These are phyloP conservation scores for Cryptosporidium bovis DNA, from an alignment of 169 alveolate genomes.

Conservation along the genomic window DNA sequence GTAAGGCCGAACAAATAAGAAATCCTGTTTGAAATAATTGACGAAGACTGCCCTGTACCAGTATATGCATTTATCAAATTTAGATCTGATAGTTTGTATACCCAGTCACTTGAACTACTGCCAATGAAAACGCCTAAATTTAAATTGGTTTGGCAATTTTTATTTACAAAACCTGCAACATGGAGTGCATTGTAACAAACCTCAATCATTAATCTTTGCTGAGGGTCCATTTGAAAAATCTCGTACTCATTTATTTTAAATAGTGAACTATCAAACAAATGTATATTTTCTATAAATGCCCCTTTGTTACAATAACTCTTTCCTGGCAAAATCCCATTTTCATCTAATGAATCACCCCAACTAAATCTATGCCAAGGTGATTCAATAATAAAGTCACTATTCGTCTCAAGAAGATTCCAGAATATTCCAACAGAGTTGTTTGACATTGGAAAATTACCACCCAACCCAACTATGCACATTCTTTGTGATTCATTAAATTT, in stretches of 20 bases:
- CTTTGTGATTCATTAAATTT: slow-evolving; percentile 4
- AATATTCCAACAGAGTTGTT: slow-evolving; percentile 54
- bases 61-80: slow-evolving; percentile 74
- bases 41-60: slow-evolving; percentile 78
- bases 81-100: slow-evolving; percentile 64
- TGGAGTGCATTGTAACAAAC: slow-evolving; percentile 78
- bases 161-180: slow-evolving; percentile 68
- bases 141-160: slow-evolving; percentile 40
- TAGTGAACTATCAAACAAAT: slow-evolving; percentile 75
- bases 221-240: slow-evolving; percentile 83
- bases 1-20: slow-evolving; percentile 52
- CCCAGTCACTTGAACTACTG: slow-evolving; percentile 80
- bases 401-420: slow-evolving; percentile 74
- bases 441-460: slow-evolving; percentile 77
- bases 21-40: slow-evolving; percentile 64
- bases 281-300: slow-evolving; percentile 74
- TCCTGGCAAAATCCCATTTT: slow-evolving; percentile 17
- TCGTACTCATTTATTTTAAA: slow-evolving; percentile 70
- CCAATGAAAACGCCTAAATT: slow-evolving; percentile 81
- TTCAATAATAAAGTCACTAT: slow-evolving; percentile 77
- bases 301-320: slow-evolving; percentile 71
- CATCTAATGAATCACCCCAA: slow-evolving; percentile 32
- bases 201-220: slow-evolving; percentile 83
- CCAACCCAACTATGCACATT: slow-evolving; percentile 76
- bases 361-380: slow-evolving; percentile 77